Conservation (phyloP, 805 yeast species). For the Candida boidinii region DNA sequence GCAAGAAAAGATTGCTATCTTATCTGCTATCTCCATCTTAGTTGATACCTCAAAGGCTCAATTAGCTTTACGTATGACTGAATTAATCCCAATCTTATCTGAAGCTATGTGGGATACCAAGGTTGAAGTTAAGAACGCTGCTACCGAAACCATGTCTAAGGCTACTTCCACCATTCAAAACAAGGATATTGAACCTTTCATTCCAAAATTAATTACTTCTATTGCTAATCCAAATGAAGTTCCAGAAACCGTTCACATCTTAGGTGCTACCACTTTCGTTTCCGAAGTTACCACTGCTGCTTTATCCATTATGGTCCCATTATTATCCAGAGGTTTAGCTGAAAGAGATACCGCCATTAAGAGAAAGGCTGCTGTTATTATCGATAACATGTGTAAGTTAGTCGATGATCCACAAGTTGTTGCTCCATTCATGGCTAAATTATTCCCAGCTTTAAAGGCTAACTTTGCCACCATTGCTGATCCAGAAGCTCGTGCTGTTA, state of each 20-base stretch:
- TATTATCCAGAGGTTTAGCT: constrained; percentile 97
- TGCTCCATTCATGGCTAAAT: constrained; percentile 96
- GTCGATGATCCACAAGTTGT: constrained; percentile 99
- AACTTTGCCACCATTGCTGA: constrained; percentile 97
- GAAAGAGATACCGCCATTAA: constrained; percentile 99
- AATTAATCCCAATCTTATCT: constrained; percentile 94
- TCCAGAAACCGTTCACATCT: constrained; percentile 96
- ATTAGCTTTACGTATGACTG: constrained; percentile 98
- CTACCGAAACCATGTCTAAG: constrained; percentile 90
- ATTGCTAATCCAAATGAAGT: constrained; percentile 95
- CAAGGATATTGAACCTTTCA: constrained; percentile 99
- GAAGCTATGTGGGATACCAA: constrained; percentile 99
- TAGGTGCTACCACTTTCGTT: constrained; percentile 99
- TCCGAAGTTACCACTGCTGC: constrained; percentile 99
- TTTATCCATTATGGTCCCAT: constrained; percentile 98
- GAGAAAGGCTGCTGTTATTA: constrained; percentile 99
- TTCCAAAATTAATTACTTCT: constrained; percentile 95
- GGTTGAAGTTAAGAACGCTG: constrained; percentile 94
- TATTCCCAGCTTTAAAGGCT: constrained; percentile 92
- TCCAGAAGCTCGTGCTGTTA: constrained; percentile 99
- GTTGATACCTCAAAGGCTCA: constrained; percentile 94
- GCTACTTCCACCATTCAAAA: constrained; percentile 96
- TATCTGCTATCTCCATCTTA: constrained; percentile 75
- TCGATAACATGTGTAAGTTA: constrained; percentile 99
- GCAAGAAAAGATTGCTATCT: constrained; percentile 94